These are phyloP conservation scores for Aspergillus piperis DNA, from an alignment of 2,329 filamentous ascomycete genomes.

Conservation along the genomic window DNA sequence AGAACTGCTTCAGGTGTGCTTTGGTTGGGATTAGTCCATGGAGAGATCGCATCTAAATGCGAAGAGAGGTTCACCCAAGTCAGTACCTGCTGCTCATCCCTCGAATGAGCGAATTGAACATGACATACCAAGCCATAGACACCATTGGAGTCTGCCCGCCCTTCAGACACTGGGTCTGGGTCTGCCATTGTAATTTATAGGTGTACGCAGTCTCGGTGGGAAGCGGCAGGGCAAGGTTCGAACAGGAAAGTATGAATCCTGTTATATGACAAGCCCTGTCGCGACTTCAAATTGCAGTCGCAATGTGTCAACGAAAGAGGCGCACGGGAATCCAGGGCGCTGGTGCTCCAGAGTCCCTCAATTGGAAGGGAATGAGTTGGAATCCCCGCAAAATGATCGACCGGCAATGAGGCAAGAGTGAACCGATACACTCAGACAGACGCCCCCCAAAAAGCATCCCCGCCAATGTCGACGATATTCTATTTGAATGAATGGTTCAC, in stretches of 20 bases:
- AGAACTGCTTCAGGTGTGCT: conserved; percentile 19
- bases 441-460: conserved; percentile 10
- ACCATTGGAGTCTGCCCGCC: conserved; percentile 5
- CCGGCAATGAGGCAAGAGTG: conserved; percentile 4
- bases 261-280: neutral
- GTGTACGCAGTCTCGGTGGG: neutral
- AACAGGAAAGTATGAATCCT: neutral
- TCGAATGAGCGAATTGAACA: neutral
- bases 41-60: conserved; percentile 11
- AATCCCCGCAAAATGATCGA: neutral
- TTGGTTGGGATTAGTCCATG: conserved; percentile 26
- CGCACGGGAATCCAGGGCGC: neutral
- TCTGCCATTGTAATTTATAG: conserved; percentile 9
- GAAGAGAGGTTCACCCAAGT: neutral
- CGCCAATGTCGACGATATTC: neutral
- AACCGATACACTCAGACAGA: conserved; percentile 10
- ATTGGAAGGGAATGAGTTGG: neutral
- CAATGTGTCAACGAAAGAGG: neutral
- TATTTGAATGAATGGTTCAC: neutral
- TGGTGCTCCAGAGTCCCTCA: neutral
- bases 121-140: neutral
- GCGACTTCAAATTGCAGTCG: neutral
- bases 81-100: neutral
- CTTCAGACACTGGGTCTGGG: neutral
- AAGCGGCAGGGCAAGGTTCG: neutral